A percentile compares a stretch with the other conserved stretches of the same genome.
phyloP scores from a whole-genome alignment of 768 basidiomycete genomes.

The Podaxis pistillaris region DNA sequence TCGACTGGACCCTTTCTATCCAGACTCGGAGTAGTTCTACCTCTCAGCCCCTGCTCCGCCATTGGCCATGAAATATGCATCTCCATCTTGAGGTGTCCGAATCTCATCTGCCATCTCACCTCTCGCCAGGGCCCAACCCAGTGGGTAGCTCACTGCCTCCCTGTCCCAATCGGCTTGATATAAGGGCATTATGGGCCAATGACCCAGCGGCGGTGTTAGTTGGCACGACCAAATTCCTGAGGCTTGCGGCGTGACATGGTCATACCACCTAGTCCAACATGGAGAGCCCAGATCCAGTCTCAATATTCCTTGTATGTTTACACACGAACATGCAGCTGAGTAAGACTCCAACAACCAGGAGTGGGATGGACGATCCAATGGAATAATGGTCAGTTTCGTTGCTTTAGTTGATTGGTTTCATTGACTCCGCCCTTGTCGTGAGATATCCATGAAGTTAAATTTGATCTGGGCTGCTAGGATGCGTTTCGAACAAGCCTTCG shows the following conservation, averaged over 20 bases:
- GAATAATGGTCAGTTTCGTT: neutral
- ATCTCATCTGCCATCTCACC: neutral
- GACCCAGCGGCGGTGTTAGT: neutral
- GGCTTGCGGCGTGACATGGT: neutral
- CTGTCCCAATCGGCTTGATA: neutral
- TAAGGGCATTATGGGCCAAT: neutral
- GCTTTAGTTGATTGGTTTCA: neutral
- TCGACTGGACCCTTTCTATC: neutral
- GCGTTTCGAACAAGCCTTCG: neutral
- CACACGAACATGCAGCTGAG: neutral
- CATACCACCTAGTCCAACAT: neutral
- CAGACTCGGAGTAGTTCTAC: neutral
- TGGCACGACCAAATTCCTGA: neutral
- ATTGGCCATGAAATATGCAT: neutral
- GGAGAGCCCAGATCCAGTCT: neutral
- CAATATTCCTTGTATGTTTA: neutral
- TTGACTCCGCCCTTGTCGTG: neutral
- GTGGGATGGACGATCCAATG: neutral
- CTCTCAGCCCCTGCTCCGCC: neutral
- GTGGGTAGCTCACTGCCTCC: neutral
- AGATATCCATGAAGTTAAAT: neutral
- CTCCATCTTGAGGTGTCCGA: neutral
- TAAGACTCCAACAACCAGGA: neutral
- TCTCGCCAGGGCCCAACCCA: neutral
- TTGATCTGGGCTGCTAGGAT: neutral